Evolutionary conservation across 225 moss, liverwort and hornwort species (phyloP), one percentile per base, ranked within the genome.

Genomic region (Marchantia paleacea): DNA sequence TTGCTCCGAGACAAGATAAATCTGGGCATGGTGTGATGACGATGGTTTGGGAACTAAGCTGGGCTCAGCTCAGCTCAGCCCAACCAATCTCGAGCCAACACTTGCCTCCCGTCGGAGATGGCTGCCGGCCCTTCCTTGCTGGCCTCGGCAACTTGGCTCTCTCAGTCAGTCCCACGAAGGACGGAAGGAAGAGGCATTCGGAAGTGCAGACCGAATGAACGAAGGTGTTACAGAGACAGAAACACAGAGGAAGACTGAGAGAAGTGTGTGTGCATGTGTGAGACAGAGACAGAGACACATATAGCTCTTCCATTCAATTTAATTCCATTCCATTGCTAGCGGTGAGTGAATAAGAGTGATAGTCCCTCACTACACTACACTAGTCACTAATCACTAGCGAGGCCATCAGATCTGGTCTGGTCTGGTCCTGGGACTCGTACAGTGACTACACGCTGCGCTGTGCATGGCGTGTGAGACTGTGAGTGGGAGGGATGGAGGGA

Each of bases 21-120:
- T 73, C 73, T 73, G 73, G 73, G 52, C 73, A 73, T 25, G 52
- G 73, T 52, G 52, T 73, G 73, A 73, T 73, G 73, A 73, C 52
- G 52, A 50, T 0, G 28, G 28, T 24, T 26, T 67, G 7, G 14
- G 67, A 29, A 11, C 67, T 67, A 25, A 25, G 65, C n/a, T n/a
- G n/a, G n/a, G 55, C 14, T 8, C 10, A 55, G 14, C 14, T 55
- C 55, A n/a, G n/a, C n/a, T n/a, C n/a, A n/a, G n/a, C n/a, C n/a
- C 39, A 39, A 5, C 39, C 39, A 39, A 39, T 39, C 39, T 39
- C 39, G 39, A 2, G 39, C 39, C 5, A 2, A 2, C 39, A 39
- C 39, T 39, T 39, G 39, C 39, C 39, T 39, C 39, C 39, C 39
- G 2, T 39, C 39, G 39, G 39, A 39, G 39, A 39, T 39, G 39